Conservation (phyloP, 2,329 filamentous ascomycete genomes). For the Ilyonectria sp. region DNA sequence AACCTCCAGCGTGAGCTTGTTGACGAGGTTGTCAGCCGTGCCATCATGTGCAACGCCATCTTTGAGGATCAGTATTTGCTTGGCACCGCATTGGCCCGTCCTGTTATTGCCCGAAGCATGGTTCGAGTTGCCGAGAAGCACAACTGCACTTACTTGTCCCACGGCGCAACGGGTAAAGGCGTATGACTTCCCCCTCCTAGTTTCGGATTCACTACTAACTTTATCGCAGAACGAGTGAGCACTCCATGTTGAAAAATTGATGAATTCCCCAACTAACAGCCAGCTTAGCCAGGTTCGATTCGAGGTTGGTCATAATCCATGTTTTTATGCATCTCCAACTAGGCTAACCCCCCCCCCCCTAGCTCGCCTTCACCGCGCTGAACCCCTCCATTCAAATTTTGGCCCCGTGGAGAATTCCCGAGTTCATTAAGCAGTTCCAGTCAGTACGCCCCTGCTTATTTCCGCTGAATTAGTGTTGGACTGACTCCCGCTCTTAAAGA, state of each 20-base stretch:
- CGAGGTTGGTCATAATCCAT: conserved; percentile 24
- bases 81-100: conserved; percentile 74
- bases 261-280: conserved; percentile 11
- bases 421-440: conserved; percentile 79
- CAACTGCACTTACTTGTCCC: conserved; percentile 56
- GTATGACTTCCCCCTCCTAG: conserved; percentile 53
- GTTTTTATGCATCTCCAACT: background rate
- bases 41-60: conserved; percentile 62
- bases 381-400: too few species aligned
- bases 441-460: conserved; percentile 31
- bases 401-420: conserved; percentile 80
- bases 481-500: conserved; percentile 29
- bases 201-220: conserved; percentile 5
- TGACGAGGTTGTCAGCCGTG: conserved; percentile 79
- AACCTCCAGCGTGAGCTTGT: conserved; percentile 81
- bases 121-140: conserved; percentile 54
- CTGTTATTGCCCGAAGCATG: conserved; percentile 73
- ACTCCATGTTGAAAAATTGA: background rate
- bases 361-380: conserved; percentile 73
- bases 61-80: conserved; percentile 69
- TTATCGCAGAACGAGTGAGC: conserved; percentile 48
- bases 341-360: conserved; percentile 71
- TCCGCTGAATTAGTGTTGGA: too few species aligned
- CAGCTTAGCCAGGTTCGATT: conserved; percentile 55
- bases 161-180: conserved; percentile 75